These are phyloP conservation scores for Thelonectria discophora DNA, from an alignment of 2,329 filamentous ascomycete genomes.

Conservation along the genomic window DNA sequence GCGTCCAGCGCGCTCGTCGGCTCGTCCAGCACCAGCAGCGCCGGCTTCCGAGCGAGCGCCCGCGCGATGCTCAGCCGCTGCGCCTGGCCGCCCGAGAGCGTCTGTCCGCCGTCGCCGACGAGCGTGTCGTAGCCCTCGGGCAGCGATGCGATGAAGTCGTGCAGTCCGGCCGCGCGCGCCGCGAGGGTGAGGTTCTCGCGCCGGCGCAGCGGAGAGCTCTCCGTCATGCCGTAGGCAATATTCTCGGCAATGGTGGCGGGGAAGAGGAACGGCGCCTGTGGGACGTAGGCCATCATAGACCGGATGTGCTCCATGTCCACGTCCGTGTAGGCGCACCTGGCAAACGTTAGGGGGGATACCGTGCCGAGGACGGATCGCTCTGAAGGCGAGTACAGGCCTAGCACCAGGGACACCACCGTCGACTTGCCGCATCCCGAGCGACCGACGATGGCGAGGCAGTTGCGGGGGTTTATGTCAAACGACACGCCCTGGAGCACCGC, in stretches of 20 bases:
- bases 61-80: slow-evolving; percentile 85
- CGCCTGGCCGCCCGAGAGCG: slow-evolving; percentile 81
- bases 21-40: slow-evolving; percentile 84
- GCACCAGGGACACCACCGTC: slow-evolving; percentile 78
- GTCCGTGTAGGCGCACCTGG: slow-evolving; percentile 61
- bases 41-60: slow-evolving; percentile 75
- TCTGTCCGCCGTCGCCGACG: slow-evolving; percentile 79
- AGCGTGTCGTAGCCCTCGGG: slow-evolving; percentile 68
- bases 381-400: slow-evolving; percentile 72
- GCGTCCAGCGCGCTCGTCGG: slow-evolving; percentile 84
- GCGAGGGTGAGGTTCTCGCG: slow-evolving; percentile 57
- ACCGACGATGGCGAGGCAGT: slow-evolving; percentile 81
- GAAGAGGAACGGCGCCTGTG: slow-evolving; percentile 79
- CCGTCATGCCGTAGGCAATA: slow-evolving; percentile 79
- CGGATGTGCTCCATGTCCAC: slow-evolving; percentile 70
- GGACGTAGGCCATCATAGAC: slow-evolving; percentile 71
- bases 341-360: slow-evolving; percentile 62
- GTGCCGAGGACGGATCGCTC: slow-evolving; percentile 5
- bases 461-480: slow-evolving; percentile 69
- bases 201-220: slow-evolving; percentile 60
- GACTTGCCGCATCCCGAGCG: slow-evolving; percentile 91
- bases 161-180: slow-evolving; percentile 70
- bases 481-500: slow-evolving; percentile 70
- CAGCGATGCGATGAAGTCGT: slow-evolving; percentile 79
- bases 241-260: slow-evolving; percentile 80